Conservation (phyloP, 495 filamentous ascomycete genomes). For the Daldinia decipiens region DNA sequence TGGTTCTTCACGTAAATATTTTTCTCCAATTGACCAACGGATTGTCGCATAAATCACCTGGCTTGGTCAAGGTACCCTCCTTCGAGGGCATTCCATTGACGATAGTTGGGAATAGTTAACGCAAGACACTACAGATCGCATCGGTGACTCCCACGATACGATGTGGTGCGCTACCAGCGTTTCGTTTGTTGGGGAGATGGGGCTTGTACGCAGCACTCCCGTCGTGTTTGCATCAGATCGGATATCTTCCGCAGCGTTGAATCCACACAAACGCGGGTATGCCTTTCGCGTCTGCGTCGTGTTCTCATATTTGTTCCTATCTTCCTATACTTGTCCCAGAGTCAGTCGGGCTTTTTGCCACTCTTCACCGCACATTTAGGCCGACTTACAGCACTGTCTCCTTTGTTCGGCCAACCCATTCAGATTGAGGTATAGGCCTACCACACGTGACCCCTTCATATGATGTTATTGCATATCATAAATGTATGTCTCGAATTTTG, state of each 20-base stretch:
- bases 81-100: conserved; percentile 35
- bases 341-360: conserved; percentile 35
- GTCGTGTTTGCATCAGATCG: conserved; percentile 32
- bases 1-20: conserved; percentile 29
- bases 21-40: conserved; percentile 42
- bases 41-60: conserved; percentile 27
- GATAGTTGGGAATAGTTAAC: conserved; percentile 13
- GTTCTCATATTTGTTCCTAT: conserved; percentile 5
- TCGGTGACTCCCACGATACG: conserved; percentile 38
- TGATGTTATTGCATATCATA: conserved; percentile 30
- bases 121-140: conserved; percentile 29
- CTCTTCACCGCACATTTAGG: conserved; percentile 37
- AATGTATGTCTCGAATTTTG: conserved; percentile 6
- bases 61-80: conserved; percentile 7
- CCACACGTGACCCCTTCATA: conserved; percentile 30
- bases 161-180: conserved; percentile 8
- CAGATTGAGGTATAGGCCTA: conserved; percentile 7
- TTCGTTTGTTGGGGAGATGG: conserved; percentile 29
- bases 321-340: conserved; percentile 2
- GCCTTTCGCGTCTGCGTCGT: conserved; percentile 27
- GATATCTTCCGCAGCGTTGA: conserved; percentile 15
- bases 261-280: conserved; percentile 23
- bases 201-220: conserved; percentile 18
- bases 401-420: conserved; percentile 9
- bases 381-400: conserved; percentile 13